Evolutionary conservation across 2,329 filamentous ascomycete genomes (phyloP).

Genomic region (Achaetomium macrosporum): DNA sequence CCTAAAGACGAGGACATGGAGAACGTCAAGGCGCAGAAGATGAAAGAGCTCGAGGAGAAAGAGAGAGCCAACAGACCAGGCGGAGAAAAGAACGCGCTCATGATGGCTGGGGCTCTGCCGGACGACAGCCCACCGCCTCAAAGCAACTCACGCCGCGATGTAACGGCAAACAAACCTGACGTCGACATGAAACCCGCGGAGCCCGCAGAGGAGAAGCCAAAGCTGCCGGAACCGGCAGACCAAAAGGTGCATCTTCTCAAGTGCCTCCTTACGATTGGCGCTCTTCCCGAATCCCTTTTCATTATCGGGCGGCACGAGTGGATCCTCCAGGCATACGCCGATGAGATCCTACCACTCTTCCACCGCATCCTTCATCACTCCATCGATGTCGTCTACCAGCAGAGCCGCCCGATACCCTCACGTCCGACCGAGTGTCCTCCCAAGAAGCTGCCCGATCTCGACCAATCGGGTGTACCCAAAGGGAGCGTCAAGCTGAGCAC

Average conservation of each 20-base stretch:
- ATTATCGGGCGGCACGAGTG: constrained; percentile 85
- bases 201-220: constrained; percentile 41
- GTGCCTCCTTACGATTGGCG: constrained; percentile 83
- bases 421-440: constrained; percentile 32
- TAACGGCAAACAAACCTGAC: constrained; percentile 44
- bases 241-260: constrained; percentile 84
- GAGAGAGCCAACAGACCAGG: constrained; percentile 67
- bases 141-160: constrained; percentile 45
- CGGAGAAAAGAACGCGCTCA: constrained; percentile 72
- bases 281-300: constrained; percentile 86
- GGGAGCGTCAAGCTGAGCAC: constrained; percentile 59
- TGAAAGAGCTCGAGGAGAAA: constrained; percentile 72
- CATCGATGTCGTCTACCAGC: constrained; percentile 63
- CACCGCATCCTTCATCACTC: constrained; percentile 82
- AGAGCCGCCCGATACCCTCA: constrained; percentile 36
- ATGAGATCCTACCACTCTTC: constrained; percentile 65
- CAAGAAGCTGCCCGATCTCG: constrained; percentile 44
- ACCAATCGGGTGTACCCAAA: constrained; percentile 64
- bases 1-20: constrained; percentile 81
- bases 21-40: constrained; percentile 59
- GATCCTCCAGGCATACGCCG: constrained; percentile 78
- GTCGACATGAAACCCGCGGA: constrained; percentile 47
- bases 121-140: constrained; percentile 64
- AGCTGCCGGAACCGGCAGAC: constrained; percentile 67
- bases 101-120: constrained; percentile 77